These are phyloP conservation scores for Neurospora sp. DNA, from an alignment of 2,329 filamentous ascomycete species.

Conservation along the genomic window DNA sequence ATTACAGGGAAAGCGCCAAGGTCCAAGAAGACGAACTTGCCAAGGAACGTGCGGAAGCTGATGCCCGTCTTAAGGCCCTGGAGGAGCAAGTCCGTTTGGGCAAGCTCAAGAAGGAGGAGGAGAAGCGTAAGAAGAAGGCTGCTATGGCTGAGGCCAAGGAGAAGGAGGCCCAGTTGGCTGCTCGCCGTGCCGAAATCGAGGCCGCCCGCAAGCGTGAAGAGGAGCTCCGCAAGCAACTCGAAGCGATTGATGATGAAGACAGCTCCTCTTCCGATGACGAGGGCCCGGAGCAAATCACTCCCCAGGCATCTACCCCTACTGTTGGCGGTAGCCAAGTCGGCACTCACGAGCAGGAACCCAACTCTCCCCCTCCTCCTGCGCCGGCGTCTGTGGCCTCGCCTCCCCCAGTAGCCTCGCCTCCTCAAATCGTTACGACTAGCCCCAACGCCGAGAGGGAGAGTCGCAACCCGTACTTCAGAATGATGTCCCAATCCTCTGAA, in stretches of 20 bases:
- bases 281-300: conserved; percentile 59
- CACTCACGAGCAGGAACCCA: conserved; percentile 45
- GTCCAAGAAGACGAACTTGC: conserved; percentile 72
- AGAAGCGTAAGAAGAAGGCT: conserved; percentile 86
- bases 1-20: conserved; percentile 57
- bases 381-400: conserved; percentile 28
- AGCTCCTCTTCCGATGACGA: conserved; percentile 77
- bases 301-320: conserved; percentile 50
- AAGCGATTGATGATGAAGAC: conserved; percentile 61
- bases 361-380: conserved; percentile 30
- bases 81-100: conserved; percentile 91
- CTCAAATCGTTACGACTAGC: conserved; percentile 40
- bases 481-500: conserved; percentile 63
- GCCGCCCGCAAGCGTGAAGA: conserved; percentile 82
- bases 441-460: conserved; percentile 62
- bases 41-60: conserved; percentile 69
- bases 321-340: conserved; percentile 40
- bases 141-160: conserved; percentile 79
- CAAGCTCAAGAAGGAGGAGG: conserved; percentile 93
- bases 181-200: conserved; percentile 84
- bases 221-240: conserved; percentile 79
- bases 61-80: conserved; percentile 74
- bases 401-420: conserved; percentile 29
- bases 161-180: conserved; percentile 74
- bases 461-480: conserved; percentile 91